Conservation (phyloP, 768 basidiomycete genomes). For the Tephrocybe sp. region DNA sequence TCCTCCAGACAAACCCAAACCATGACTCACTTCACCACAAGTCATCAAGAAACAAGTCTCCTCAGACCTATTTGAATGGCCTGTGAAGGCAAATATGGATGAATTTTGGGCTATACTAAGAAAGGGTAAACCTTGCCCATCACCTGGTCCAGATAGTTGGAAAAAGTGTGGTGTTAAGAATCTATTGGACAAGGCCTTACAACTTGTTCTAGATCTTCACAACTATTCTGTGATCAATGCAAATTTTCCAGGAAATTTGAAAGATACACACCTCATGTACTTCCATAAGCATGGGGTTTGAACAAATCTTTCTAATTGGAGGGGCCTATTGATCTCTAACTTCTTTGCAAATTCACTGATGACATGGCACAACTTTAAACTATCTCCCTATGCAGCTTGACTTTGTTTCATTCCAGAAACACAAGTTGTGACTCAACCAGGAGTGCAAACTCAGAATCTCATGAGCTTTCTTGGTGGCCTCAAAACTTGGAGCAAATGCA, state of each 20-base stretch:
- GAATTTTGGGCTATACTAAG: conserved; percentile 13
- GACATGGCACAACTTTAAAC: conserved; percentile 3
- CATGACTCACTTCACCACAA: conserved; percentile 21
- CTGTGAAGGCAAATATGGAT: not conserved
- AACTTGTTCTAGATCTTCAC: not conserved
- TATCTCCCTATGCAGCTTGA: not conserved
- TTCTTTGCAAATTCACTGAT: conserved; percentile 5
- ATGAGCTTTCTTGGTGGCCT: conserved; percentile 8
- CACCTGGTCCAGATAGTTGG: conserved; percentile 11
- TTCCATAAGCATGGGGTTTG: conserved; percentile 1
- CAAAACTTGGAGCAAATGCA: conserved; percentile 1
- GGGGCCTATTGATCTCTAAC: conserved; percentile 3
- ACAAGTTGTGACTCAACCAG: conserved; percentile 8
- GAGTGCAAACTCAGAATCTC: conserved; percentile 4
- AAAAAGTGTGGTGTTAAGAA: conserved; percentile 14
- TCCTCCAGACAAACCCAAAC: conserved; percentile 18
- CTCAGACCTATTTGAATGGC: conserved; percentile 1
- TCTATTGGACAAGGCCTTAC: conserved; percentile 6
- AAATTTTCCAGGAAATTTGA: not conserved
- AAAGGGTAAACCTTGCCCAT: conserved; percentile 7
- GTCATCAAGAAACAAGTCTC: not conserved
- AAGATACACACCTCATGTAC: conserved; percentile 5
- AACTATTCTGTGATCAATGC: conserved; percentile 1
- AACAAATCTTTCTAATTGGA: conserved; percentile 2
- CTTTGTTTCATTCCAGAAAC: conserved; percentile 8